Evolutionary conservation across 257 asterid species (phyloP), one percentile per base, ranked within the genome.

Genomic region (Jaltomata sinuosa): DNA sequence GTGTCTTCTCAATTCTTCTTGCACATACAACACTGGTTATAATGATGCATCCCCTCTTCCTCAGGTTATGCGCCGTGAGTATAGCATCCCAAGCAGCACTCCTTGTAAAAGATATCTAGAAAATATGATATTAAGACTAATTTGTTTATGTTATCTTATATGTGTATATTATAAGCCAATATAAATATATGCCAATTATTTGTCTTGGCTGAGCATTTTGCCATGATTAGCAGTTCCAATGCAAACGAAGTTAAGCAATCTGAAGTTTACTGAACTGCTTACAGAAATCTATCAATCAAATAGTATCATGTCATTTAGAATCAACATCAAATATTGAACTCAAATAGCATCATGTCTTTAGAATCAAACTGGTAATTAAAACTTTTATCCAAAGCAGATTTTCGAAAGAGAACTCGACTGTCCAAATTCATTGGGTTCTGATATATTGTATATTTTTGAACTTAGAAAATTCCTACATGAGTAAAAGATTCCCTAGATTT

Each of bases 21-120:
- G 82, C 62, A 77, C 45, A 49, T 77, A 77, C 62, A 77, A 77
- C 42, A 77, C 62, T 29, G 45, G 64, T 9, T 77, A 49, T 77
- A 77, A 31, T 77, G 82, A 77, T 77, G 82, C 57, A 77, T 77
- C 45, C 82, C 80, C 82, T 77, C 82, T 77, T 77, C 82, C 82
- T 77, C 82, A 77, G 62, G 82, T 77, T 77, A 77, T 77, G 82
- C 82, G 82, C 82, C 82, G 82, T 49, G 82, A 77, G 62, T 77
- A 77, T 77, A 77, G 82, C 82, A 77, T 77, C 82, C 82, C 82
- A 77, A 77, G 82, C 82, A 77, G 82, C 82, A 77, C 82, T 77
- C 82, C 82, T 77, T 77, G 82, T 77, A 77, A 77, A 49, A 77
- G 62, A 77, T 77, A 77, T 77, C 82, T 77, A 77, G 82, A 77